Base-by-base conservation (phyloP, 192 early-diverging fungal genomes). In the Pilaira anomala region DNA sequence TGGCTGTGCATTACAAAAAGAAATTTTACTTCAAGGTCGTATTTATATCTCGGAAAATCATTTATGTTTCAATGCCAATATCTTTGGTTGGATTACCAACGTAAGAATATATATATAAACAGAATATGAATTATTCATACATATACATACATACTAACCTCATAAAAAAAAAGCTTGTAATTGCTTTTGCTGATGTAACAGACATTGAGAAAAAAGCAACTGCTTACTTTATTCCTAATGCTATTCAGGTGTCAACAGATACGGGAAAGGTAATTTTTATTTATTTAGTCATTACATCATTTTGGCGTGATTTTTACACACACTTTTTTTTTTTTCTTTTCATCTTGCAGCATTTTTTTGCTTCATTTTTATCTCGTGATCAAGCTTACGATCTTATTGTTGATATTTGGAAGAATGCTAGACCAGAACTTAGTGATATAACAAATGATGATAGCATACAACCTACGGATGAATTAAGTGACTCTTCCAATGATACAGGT, bases 71-170 rank as follows among this genome's bases (percentile, higher is more conserved):
- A 85, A 92, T 75, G 86, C 89, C 40, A 92, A 92, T 63, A 92
- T 95, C 62, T 92, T 95, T 80, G 93, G 93, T 33, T 93, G 92
- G 86, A 87, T 91, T 3, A 91, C 90, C 3, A 89, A 80, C 63
- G 84, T 81, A 80, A 52, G 21, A 29, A 48, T 64, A 12, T 33
- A n/a, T 22, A 11, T 18, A 41, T 51, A 64, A n/a, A 26, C 33
- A 4, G 21, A 11, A 28, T 21, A 22, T 40, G 49, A 26, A 8
- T 53, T 21, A 22, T 39, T 45, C 18, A 25, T 28, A 19, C 40
- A 54, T 5, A 52, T 41, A 1, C 12, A 33, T 64, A n/a, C n/a
- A n/a, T n/a, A n/a, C n/a, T n/a, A n/a, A n/a, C n/a, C n/a, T n/a
- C n/a, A n/a, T n/a, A n/a, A n/a, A n/a, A n/a, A n/a, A n/a, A n/a